These are phyloP conservation scores for Fusarium hostae DNA, from an alignment of 2,329 filamentous ascomycete species.

Conservation along the genomic window DNA sequence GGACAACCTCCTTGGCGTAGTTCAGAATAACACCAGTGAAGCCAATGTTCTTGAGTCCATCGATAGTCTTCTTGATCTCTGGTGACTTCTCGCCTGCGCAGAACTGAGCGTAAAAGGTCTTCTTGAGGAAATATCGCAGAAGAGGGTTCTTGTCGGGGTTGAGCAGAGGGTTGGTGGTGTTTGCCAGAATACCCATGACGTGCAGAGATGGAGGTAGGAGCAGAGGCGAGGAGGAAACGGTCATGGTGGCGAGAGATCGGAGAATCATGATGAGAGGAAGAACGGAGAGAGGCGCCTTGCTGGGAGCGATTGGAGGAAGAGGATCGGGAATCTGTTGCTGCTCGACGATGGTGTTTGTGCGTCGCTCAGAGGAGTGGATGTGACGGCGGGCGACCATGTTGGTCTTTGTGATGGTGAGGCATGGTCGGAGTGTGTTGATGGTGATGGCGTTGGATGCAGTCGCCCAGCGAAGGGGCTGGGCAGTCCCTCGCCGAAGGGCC, in stretches of 20 bases:
- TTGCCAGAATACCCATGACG: slow-evolving; percentile 75
- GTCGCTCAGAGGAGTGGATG: slow-evolving; percentile 53
- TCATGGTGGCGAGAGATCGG: slow-evolving; percentile 75
- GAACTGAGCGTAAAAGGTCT: slow-evolving; percentile 91
- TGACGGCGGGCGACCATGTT: slow-evolving; percentile 39
- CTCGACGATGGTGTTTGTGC: slow-evolving; percentile 51
- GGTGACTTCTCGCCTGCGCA: slow-evolving; percentile 80
- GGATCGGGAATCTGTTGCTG: slow-evolving; percentile 46
- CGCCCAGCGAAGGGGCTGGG: slow-evolving; percentile 42
- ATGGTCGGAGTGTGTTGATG: slow-evolving; percentile 36
- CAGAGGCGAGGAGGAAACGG: slow-evolving; percentile 75
- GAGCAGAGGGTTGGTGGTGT: slow-evolving; percentile 73
- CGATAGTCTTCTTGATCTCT: slow-evolving; percentile 75
- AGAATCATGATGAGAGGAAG: slow-evolving; percentile 74
- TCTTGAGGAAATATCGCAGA: slow-evolving; percentile 76
- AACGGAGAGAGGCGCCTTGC: slow-evolving; percentile 67
- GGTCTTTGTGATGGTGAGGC: slow-evolving; percentile 33
- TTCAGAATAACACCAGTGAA: slow-evolving; percentile 86
- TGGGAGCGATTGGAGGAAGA: slow-evolving; percentile 42
- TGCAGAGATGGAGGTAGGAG: slow-evolving; percentile 77
- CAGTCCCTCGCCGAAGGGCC: slow-evolving; percentile 43
- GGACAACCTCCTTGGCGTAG: slow-evolving; percentile 84
- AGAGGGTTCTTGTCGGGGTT: slow-evolving; percentile 81
- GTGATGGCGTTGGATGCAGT: slow-evolving; percentile 31
- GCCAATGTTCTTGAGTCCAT: slow-evolving; percentile 76